These are phyloP conservation scores for Micromonas pusilla DNA, from an alignment of 139 green algal genomes.

Conservation along the genomic window DNA sequence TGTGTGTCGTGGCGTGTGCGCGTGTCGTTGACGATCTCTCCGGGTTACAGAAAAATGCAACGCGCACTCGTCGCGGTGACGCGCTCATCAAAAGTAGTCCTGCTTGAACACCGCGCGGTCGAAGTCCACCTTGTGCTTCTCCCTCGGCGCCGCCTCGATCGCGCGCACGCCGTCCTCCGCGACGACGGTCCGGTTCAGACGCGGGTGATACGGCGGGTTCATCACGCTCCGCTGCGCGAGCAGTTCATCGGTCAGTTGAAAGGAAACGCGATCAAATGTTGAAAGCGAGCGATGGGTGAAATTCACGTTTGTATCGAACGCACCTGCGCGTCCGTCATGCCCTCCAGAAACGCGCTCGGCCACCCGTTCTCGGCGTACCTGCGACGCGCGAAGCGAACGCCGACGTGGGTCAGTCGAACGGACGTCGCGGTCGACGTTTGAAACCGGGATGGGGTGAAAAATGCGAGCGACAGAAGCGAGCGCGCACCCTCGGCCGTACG, in stretches of 20 bases:
- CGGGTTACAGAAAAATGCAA: not conserved
- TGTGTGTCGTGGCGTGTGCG: too few relatives aligned
- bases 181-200: conserved; percentile 17
- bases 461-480: too few relatives aligned
- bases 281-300: too few relatives aligned
- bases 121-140: conserved; percentile 27
- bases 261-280: too few relatives aligned
- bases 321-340: conserved; percentile 22
- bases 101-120: conserved; percentile 27
- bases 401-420: too few relatives aligned
- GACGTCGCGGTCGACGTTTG: too few relatives aligned
- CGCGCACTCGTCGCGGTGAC: too few relatives aligned
- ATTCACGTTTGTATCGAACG: too few relatives aligned
- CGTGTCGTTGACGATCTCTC: not conserved
- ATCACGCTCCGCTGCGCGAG: conserved; percentile 23
- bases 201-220: conserved; percentile 25
- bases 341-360: conserved; percentile 18
- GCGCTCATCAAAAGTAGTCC: conserved; percentile 10
- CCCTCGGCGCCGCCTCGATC: conserved; percentile 5
- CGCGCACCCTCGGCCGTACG: conserved; percentile 27
- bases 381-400: too few relatives aligned
- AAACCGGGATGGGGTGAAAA: too few relatives aligned
- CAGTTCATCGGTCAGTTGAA: too few relatives aligned
- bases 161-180: not conserved
- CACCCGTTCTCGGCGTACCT: too few relatives aligned